phyloP scores from a whole-genome alignment of 2,329 filamentous ascomycete genomes.

The Hymenoscyphus scutula region DNA sequence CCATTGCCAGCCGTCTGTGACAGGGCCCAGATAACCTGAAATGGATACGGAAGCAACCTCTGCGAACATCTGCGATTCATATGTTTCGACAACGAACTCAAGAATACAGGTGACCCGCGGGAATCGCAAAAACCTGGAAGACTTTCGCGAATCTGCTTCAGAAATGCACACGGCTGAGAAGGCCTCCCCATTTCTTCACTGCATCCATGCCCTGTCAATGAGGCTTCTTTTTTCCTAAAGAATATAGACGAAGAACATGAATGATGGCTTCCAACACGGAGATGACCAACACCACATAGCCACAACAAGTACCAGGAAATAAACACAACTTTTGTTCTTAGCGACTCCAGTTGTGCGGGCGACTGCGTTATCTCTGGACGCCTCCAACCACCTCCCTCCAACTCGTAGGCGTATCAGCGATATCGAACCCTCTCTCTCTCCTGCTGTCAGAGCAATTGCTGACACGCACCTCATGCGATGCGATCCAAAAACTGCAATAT shows the following conservation, averaged over 20 bases:
- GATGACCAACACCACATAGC: neutral
- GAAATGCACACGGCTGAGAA: neutral
- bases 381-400: neutral
- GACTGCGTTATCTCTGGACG: neutral
- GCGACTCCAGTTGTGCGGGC: neutral
- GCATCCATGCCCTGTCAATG: neutral
- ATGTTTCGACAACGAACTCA: too few species aligned
- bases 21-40: neutral
- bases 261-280: neutral
- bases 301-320: neutral
- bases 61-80: too few species aligned
- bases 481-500: neutral
- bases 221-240: neutral
- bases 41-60: too few species aligned
- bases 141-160: neutral
- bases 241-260: neutral
- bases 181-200: neutral
- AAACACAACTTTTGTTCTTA: neutral
- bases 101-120: too few species aligned
- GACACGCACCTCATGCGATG: neutral
- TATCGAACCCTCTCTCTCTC: neutral
- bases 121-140: too few species aligned
- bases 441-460: neutral
- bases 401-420: neutral
- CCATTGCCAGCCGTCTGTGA: neutral